A percentile compares a stretch with the other conserved stretches of the same genome.
These are phyloP conservation scores for Leccinellum luteum DNA, from an alignment of 768 basidiomycete genomes.

Conservation along the genomic window DNA sequence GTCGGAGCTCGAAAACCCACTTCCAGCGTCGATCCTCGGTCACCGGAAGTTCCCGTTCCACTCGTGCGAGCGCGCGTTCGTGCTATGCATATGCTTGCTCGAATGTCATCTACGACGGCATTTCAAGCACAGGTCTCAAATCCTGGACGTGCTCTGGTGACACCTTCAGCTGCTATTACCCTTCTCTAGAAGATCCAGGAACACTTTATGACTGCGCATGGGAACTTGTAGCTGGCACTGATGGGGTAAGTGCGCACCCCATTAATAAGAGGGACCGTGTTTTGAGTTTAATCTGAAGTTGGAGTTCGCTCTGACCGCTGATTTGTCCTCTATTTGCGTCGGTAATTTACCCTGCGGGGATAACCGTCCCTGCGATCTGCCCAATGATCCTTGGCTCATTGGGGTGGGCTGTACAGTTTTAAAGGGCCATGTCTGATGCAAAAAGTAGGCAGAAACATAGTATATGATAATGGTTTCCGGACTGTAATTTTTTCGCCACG, in stretches of 20 bases:
- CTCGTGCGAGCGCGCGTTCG: too few species aligned
- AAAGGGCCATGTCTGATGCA: background rate
- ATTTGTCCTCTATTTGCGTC: constrained; percentile 3
- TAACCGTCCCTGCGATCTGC: background rate
- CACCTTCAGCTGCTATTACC: constrained; percentile 8
- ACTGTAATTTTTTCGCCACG: too few species aligned
- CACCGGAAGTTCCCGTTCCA: too few species aligned
- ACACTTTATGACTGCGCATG: background rate
- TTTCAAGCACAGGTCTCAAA: constrained; percentile 2
- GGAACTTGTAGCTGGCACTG: background rate
- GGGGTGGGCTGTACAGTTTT: background rate
- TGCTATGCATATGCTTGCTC: constrained; percentile 3
- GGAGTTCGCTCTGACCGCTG: background rate
- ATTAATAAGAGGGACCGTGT: background rate
- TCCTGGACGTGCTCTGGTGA: constrained; percentile 7
- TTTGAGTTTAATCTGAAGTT: background rate
- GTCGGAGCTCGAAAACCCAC: too few species aligned
- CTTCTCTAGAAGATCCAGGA: too few species aligned
- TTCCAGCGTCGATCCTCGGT: too few species aligned
- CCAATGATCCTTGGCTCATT: too few species aligned
- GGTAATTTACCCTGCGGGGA: background rate
- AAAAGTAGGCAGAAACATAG: too few species aligned
- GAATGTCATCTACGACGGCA: background rate
- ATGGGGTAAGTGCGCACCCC: background rate
- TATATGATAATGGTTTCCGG: too few species aligned